phyloP scores from a whole-genome alignment of 2,329 filamentous ascomycete genomes.

The Tolypocladium cylindrosporum region DNA sequence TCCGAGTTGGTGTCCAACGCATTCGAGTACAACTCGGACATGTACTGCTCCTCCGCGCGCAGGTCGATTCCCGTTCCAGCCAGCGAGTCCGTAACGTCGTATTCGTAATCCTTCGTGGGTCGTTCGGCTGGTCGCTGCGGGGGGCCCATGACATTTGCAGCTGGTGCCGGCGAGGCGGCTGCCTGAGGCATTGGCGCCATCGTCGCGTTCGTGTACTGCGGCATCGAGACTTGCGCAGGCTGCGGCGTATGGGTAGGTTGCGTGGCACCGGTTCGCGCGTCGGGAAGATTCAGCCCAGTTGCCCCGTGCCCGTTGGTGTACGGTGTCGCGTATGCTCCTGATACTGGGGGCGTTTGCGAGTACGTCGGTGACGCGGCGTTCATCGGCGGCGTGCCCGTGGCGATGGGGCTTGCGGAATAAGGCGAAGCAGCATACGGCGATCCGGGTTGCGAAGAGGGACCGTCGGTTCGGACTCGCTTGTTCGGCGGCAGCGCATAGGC shows the following conservation, averaged over 20 bases:
- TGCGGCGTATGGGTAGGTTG: conserved; percentile 23
- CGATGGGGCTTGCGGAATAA: conserved; percentile 36
- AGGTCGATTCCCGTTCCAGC: conserved; percentile 80
- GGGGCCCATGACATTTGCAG: conserved; percentile 38
- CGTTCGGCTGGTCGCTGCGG: conserved; percentile 53
- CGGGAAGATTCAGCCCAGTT: conserved; percentile 23
- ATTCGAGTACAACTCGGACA: conserved; percentile 56
- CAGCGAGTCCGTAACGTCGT: conserved; percentile 76
- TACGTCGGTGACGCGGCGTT: conserved; percentile 25
- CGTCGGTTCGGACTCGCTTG: conserved; percentile 53
- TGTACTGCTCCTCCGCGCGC: conserved; percentile 73
- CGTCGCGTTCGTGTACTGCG: conserved; percentile 18
- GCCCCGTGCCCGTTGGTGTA: conserved; percentile 28
- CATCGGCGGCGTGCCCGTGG: conserved; percentile 29
- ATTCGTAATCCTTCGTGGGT: conserved; percentile 50
- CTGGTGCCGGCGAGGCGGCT: conserved; percentile 13
- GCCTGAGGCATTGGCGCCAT: conserved; percentile 16
- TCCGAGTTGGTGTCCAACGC: conserved; percentile 34
- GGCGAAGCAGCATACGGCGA: conserved; percentile 49
- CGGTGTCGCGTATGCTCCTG: conserved; percentile 22
- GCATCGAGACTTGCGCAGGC: conserved; percentile 10
- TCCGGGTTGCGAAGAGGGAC: conserved; percentile 55
- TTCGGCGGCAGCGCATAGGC: conserved; percentile 53
- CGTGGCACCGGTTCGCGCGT: conserved; percentile 19
- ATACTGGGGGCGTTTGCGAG: conserved; percentile 20